Conservation (phyloP, 2,329 filamentous ascomycete genomes). For the Tympanopsis confertula region DNA sequence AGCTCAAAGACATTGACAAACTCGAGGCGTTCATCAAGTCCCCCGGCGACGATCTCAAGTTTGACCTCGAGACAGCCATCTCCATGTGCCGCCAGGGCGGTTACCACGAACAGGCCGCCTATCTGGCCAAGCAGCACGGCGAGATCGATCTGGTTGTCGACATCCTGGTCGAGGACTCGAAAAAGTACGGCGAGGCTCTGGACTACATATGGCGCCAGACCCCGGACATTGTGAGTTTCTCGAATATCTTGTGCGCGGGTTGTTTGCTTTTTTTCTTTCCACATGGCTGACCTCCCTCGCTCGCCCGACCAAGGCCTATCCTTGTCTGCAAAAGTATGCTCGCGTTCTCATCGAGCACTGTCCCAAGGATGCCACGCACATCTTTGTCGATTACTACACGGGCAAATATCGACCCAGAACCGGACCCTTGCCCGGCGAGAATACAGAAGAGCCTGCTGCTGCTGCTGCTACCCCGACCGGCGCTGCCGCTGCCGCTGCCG, state of each 20-base stretch:
- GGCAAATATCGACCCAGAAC: constrained; percentile 68
- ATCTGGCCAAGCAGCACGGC: constrained; percentile 83
- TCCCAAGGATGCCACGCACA: constrained; percentile 65
- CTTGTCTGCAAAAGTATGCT: constrained; percentile 88
- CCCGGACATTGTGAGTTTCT: constrained; percentile 52
- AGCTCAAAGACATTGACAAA: constrained; percentile 92
- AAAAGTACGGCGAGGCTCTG: constrained; percentile 76
- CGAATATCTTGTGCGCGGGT: not conserved
- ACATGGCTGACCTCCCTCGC: not conserved
- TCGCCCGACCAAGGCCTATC: constrained; percentile 50
- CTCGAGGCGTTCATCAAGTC: constrained; percentile 94
- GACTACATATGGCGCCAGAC: constrained; percentile 85
- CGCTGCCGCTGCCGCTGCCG: constrained; percentile 22
- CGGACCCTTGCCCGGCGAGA: constrained; percentile 28
- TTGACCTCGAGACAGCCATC: constrained; percentile 93
- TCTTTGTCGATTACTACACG: constrained; percentile 94
- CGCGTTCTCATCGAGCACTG: constrained; percentile 82
- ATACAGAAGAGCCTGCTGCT: constrained; percentile 21
- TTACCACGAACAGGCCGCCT: constrained; percentile 93
- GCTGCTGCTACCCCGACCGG: constrained; percentile 25
- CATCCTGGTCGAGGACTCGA: constrained; percentile 89
- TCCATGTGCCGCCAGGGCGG: constrained; percentile 94
- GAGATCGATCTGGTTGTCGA: constrained; percentile 91
- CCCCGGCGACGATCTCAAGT: constrained; percentile 77
- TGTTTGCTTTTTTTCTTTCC: constrained; percentile 15